Conservation (phyloP, 2,329 filamentous ascomycete species). For the Ilyonectria sp. region DNA sequence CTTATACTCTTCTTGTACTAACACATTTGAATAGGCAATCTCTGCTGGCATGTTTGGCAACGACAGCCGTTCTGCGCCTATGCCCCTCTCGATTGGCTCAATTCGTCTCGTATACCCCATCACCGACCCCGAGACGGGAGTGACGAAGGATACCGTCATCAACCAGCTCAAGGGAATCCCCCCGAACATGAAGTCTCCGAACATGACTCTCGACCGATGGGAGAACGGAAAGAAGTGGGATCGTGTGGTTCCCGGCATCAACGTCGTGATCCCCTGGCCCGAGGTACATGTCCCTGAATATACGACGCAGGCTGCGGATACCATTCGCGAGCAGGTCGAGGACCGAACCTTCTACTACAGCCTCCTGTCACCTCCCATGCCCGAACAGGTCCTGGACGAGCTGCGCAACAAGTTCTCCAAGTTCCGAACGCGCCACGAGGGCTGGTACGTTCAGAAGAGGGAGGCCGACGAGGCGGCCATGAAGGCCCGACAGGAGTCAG, state of each 20-base stretch:
- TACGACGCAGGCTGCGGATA: slow-evolving; percentile 76
- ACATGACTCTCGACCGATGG: slow-evolving; percentile 60
- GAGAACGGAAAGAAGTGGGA: slow-evolving; percentile 61
- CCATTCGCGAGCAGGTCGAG: slow-evolving; percentile 82
- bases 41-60: slow-evolving; percentile 51
- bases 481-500: slow-evolving; percentile 52
- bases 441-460: slow-evolving; percentile 78
- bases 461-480: slow-evolving; percentile 68
- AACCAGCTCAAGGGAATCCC: slow-evolving; percentile 74
- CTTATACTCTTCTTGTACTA: background rate
- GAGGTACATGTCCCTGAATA: slow-evolving; percentile 64
- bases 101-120: slow-evolving; percentile 88
- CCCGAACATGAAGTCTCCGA: slow-evolving; percentile 62
- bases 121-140: slow-evolving; percentile 74
- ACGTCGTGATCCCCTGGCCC: slow-evolving; percentile 85
- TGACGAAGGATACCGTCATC: slow-evolving; percentile 82
- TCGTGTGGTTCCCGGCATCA: slow-evolving; percentile 78
- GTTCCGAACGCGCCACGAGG: slow-evolving; percentile 86
- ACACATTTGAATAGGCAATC: slow-evolving; percentile 45
- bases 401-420: slow-evolving; percentile 86
- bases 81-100: slow-evolving; percentile 76
- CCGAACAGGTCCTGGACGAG: slow-evolving; percentile 84
- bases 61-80: slow-evolving; percentile 48
- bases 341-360: slow-evolving; percentile 83
- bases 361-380: slow-evolving; percentile 84